Percentiles rank a stretch among this genome's conserved stretches.
Evolutionary conservation across 495 filamentous ascomycete species (phyloP).

Genomic region (Cercophora samala): DNA sequence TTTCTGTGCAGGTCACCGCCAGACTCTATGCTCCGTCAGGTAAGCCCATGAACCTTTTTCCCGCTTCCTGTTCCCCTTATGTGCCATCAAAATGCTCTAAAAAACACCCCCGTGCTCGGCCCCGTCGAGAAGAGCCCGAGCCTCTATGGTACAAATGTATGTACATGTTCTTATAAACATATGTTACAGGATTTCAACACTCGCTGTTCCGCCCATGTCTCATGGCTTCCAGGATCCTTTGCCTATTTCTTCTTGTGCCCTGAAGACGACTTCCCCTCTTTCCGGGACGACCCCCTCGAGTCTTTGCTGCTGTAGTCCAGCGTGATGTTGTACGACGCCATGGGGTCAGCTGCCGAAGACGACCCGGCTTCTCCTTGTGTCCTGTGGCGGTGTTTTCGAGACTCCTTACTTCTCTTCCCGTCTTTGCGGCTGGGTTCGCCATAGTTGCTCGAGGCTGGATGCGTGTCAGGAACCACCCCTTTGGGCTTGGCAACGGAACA

Average conservation of each 20-base stretch:
- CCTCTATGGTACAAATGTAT: neutral
- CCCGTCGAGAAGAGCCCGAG: neutral
- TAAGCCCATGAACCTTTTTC: neutral
- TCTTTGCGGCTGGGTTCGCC: slow-evolving; percentile 14
- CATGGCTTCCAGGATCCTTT: neutral
- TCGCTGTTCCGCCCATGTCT: neutral
- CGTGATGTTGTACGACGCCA: slow-evolving; percentile 21
- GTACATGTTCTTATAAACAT: slow-evolving; percentile 10
- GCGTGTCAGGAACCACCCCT: neutral
- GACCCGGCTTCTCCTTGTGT: slow-evolving; percentile 1
- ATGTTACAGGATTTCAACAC: neutral
- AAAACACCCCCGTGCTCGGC: neutral
- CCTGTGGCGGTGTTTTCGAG: slow-evolving; percentile 17
- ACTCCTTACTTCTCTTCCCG: slow-evolving; percentile 15
- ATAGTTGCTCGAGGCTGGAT: slow-evolving; percentile 7
- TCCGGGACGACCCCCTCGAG: slow-evolving; percentile 6
- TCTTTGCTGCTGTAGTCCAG: slow-evolving; percentile 27
- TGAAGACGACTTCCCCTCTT: slow-evolving; percentile 4
- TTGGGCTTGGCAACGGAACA: neutral
- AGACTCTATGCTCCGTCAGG: neutral
- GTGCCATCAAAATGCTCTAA: slow-evolving; percentile 2
- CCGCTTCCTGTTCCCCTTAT: neutral
- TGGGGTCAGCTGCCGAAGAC: slow-evolving; percentile 8
- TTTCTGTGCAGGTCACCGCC: neutral
- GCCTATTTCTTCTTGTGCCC: slow-evolving; percentile 8